Conservation (phyloP, 2,329 filamentous ascomycete species). For the Ophiostoma tasmaniense region DNA sequence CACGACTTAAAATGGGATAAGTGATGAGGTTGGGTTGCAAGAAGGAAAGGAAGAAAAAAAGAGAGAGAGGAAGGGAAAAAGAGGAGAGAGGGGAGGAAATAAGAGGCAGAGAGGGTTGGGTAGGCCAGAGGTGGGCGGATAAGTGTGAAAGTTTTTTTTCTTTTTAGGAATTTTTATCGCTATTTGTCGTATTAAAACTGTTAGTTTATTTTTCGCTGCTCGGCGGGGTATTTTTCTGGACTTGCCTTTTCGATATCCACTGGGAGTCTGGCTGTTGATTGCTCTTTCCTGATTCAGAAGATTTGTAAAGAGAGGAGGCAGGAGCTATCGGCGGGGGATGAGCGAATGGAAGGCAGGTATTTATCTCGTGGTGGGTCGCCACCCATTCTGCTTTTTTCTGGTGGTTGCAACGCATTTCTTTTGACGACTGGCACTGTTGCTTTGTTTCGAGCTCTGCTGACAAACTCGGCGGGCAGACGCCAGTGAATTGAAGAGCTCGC, state of each 20-base stretch:
- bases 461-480: background rate
- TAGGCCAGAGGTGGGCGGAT: conserved; percentile 13
- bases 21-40: conserved; percentile 14
- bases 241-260: conserved; percentile 12
- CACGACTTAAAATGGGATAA: conserved; percentile 19
- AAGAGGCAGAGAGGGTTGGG: conserved; percentile 12
- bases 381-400: background rate
- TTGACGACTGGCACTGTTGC: background rate
- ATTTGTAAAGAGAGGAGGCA: background rate
- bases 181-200: conserved; percentile 12
- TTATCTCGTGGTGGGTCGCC: conserved; percentile 11
- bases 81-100: conserved; percentile 9
- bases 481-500: background rate
- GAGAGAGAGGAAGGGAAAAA: conserved; percentile 10
- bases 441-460: background rate
- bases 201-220: conserved; percentile 1
- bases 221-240: conserved; percentile 18
- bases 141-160: conserved; percentile 19
- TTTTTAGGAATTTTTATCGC: background rate
- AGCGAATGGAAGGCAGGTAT: conserved; percentile 14
- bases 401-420: background rate
- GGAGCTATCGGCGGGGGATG: background rate
- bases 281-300: conserved; percentile 6
- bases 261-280: conserved; percentile 3
- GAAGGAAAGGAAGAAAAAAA: conserved; percentile 11